Conservation (phyloP, 805 yeast species). For the Yamadazyma scolyti region DNA sequence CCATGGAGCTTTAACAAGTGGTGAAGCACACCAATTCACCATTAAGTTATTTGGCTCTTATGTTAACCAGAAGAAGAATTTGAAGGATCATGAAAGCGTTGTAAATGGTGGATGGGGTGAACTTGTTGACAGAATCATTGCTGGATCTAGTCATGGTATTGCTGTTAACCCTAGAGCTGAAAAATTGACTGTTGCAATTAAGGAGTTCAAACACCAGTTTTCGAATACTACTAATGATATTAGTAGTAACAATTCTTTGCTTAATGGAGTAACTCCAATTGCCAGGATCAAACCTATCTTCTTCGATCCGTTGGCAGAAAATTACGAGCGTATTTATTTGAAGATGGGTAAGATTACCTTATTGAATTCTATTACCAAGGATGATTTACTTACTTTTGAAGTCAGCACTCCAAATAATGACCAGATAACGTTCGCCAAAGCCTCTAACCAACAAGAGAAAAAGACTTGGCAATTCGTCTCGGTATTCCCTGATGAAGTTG, state of each 20-base stretch:
- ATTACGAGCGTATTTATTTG: constrained; percentile 59
- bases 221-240: constrained; percentile 3
- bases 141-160: constrained; percentile 71
- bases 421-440: constrained; percentile 56
- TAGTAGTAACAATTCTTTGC: constrained; percentile 7
- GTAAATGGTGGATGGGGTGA: constrained; percentile 85
- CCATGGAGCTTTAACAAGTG: constrained; percentile 55
- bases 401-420: constrained; percentile 50
- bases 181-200: constrained; percentile 61
- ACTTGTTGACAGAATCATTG: constrained; percentile 68
- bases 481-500: constrained; percentile 63
- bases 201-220: constrained; percentile 60
- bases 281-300: constrained; percentile 62
- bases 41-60: constrained; percentile 72
- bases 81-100: constrained; percentile 10
- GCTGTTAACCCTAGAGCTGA: constrained; percentile 83
- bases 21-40: constrained; percentile 67
- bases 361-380: constrained; percentile 24
- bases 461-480: constrained; percentile 69
- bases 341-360: constrained; percentile 48
- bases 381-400: constrained; percentile 50
- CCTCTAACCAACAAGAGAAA: constrained; percentile 54
- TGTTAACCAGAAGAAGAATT: constrained; percentile 38
- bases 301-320: constrained; percentile 59
- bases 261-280: constrained; percentile 47